A percentile compares a stretch with the other conserved stretches of the same genome.
Conservation (phyloP, 2,329 filamentous ascomycete genomes). For the Sporothrix protearum region DNA sequence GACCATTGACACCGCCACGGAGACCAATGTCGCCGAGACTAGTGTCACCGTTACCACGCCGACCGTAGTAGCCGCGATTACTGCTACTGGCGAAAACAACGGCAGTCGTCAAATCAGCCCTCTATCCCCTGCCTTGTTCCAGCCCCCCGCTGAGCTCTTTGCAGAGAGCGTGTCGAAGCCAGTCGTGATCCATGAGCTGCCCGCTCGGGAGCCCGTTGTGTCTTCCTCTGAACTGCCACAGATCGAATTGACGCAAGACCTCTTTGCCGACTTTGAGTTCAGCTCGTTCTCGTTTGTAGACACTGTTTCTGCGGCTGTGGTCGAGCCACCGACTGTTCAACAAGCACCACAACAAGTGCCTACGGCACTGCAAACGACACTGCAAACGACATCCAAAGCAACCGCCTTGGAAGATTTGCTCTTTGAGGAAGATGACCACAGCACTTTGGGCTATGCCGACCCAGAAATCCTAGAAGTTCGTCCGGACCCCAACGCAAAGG, state of each 20-base stretch:
- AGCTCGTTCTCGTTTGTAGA: conserved; percentile 39
- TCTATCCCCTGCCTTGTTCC: not conserved
- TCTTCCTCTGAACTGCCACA: conserved; percentile 19
- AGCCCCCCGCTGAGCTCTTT: not conserved
- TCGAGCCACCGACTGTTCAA: conserved; percentile 28
- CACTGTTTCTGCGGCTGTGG: not conserved
- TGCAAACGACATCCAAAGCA: conserved; percentile 48
- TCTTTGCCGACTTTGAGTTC: conserved; percentile 33
- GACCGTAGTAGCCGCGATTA: too few species aligned
- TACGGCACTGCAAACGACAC: conserved; percentile 37
- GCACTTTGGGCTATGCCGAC: conserved; percentile 35
- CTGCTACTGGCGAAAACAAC: not conserved
- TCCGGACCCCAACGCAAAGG: conserved; percentile 45
- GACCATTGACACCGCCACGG: not conserved
- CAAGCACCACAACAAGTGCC: conserved; percentile 35
- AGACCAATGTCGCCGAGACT: not conserved
- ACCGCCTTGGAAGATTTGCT: conserved; percentile 48
- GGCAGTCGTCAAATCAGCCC: not conserved
- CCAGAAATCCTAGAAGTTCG: conserved; percentile 42
- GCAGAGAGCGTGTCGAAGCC: not conserved
- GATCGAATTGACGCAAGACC: conserved; percentile 21
- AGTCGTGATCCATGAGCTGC: not conserved
- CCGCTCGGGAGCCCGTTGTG: not conserved
- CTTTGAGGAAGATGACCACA: conserved; percentile 45
- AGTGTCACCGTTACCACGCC: not conserved